A percentile compares a stretch with the other conserved stretches of the same genome.
These are phyloP conservation scores for Pseudogymnoascus sp. DNA, from an alignment of 2,329 filamentous ascomycete genomes.

Conservation along the genomic window DNA sequence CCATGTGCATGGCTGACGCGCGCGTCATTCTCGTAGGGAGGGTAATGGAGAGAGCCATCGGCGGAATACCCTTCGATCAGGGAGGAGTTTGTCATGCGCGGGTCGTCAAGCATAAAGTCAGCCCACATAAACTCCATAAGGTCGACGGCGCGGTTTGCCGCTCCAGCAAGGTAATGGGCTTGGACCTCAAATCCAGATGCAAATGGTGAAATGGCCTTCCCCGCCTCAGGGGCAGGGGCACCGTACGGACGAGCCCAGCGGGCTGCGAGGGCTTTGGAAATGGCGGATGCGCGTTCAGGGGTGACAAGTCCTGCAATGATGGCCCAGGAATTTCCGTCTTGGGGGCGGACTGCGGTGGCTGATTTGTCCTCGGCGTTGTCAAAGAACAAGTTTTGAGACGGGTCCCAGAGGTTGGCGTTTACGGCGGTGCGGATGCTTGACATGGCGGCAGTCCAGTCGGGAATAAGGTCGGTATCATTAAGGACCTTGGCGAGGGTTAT, in stretches of 20 bases:
- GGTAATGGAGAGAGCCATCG: conserved; percentile 31
- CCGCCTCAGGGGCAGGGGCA: conserved; percentile 40
- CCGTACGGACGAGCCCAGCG: conserved; percentile 27
- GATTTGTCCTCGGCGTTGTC: conserved; percentile 30
- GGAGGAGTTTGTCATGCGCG: conserved; percentile 35
- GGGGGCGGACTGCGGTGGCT: conserved; percentile 46
- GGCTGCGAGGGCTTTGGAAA: neutral
- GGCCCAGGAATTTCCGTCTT: conserved; percentile 51
- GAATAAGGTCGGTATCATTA: conserved; percentile 31
- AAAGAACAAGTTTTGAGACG: conserved; percentile 31
- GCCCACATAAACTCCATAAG: conserved; percentile 40
- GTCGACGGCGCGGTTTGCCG: conserved; percentile 33
- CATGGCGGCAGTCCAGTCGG: conserved; percentile 27
- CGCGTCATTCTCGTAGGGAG: conserved; percentile 26
- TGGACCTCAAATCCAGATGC: conserved; percentile 39
- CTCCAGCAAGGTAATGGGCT: conserved; percentile 35
- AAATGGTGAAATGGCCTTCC: conserved; percentile 39
- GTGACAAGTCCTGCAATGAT: conserved; percentile 34
- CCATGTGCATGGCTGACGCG: conserved; percentile 32
- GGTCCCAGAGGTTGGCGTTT: conserved; percentile 40
- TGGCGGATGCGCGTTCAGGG: conserved; percentile 37
- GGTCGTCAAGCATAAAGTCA: conserved; percentile 42
- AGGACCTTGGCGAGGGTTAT: conserved; percentile 11
- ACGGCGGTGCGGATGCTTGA: conserved; percentile 24
- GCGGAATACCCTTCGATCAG: conserved; percentile 35